These are phyloP conservation scores for Ustilago bromivora DNA, from an alignment of 1,284 basidiomycete species.

Conservation along the genomic window DNA sequence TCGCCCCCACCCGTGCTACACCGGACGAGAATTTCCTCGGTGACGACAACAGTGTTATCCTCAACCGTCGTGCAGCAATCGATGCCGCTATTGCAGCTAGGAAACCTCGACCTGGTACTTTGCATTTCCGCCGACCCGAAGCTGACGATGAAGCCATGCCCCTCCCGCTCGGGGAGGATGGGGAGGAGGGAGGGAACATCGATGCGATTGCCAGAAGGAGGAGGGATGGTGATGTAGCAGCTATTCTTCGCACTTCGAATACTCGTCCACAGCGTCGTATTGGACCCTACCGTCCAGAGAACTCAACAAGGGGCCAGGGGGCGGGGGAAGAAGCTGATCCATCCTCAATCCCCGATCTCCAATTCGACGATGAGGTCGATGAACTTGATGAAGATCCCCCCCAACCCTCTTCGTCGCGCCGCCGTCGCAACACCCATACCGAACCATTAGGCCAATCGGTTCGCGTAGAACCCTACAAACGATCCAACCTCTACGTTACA, in stretches of 20 bases:
- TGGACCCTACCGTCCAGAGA: constrained; percentile 38
- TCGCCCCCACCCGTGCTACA: constrained; percentile 21
- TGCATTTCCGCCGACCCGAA: constrained; percentile 33
- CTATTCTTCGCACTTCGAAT: constrained; percentile 19
- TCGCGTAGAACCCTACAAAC: constrained; percentile 44
- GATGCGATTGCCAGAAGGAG: constrained; percentile 37
- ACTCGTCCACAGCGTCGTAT: constrained; percentile 25
- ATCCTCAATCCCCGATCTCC: neutral
- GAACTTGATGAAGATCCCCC: constrained; percentile 28
- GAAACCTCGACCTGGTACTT: constrained; percentile 33
- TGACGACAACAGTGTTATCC: constrained; percentile 35
- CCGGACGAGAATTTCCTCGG: constrained; percentile 38
- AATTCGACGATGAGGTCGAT: constrained; percentile 29
- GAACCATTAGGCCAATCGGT: constrained; percentile 30
- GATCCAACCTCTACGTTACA: constrained; percentile 49
- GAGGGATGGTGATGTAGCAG: constrained; percentile 17
- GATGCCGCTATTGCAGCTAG: constrained; percentile 38
- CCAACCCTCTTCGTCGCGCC: neutral
- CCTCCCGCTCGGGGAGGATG: constrained; percentile 13
- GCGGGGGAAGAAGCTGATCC: constrained; percentile 23
- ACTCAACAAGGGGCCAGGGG: neutral
- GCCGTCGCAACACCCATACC: constrained; percentile 12
- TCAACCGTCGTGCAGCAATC: constrained; percentile 28
- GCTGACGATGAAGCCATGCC: constrained; percentile 29
- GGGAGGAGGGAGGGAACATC: constrained; percentile 14